Conservation (phyloP, 805 yeast species). For the Teunomyces atbi region DNA sequence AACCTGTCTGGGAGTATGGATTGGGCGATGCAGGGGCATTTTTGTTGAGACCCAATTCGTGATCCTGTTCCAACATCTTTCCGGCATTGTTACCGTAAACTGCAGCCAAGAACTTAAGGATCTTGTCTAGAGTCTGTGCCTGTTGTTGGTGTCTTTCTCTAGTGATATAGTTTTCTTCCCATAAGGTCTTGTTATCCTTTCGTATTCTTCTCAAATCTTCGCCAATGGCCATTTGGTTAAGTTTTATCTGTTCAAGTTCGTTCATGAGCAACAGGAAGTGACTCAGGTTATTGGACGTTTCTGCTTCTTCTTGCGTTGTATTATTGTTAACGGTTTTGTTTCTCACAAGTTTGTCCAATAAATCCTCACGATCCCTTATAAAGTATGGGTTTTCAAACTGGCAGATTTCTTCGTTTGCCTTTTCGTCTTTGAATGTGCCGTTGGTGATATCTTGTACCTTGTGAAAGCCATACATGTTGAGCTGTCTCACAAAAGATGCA, state of each 20-base stretch:
- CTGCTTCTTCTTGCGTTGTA: conserved; percentile 10
- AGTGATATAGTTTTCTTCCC: conserved; percentile 85
- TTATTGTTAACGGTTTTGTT: conserved; percentile 47
- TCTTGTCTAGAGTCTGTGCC: conserved; percentile 83
- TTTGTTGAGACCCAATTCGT: conserved; percentile 4
- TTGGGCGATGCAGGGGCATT: conserved; percentile 6
- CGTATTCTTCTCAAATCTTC: conserved; percentile 82
- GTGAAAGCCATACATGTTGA: conserved; percentile 99
- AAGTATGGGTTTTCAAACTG: conserved; percentile 86
- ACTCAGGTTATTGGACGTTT: conserved; percentile 25
- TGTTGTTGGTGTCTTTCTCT: conserved; percentile 85
- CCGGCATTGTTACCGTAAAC: conserved; percentile 66
- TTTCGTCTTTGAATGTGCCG: conserved; percentile 57
- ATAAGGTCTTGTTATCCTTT: conserved; percentile 82
- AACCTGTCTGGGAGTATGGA: conserved; percentile 9
- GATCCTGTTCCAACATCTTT: conserved; percentile 40
- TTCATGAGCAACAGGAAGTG: conserved; percentile 54
- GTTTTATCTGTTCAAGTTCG: conserved; percentile 74
- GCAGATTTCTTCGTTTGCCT: conserved; percentile 73
- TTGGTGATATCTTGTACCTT: conserved; percentile 89
- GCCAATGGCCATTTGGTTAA: conserved; percentile 75
- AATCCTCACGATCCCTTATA: conserved; percentile 72
- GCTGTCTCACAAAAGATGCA: conserved; percentile 92
- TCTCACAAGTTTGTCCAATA: conserved; percentile 81
- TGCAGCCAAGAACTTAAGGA: conserved; percentile 81